Percentiles rank a stretch among this genome's conserved stretches.
phyloP scores from a whole-genome alignment of 352 stramenopile genomes.

The Phytophthora nicotianae region DNA sequence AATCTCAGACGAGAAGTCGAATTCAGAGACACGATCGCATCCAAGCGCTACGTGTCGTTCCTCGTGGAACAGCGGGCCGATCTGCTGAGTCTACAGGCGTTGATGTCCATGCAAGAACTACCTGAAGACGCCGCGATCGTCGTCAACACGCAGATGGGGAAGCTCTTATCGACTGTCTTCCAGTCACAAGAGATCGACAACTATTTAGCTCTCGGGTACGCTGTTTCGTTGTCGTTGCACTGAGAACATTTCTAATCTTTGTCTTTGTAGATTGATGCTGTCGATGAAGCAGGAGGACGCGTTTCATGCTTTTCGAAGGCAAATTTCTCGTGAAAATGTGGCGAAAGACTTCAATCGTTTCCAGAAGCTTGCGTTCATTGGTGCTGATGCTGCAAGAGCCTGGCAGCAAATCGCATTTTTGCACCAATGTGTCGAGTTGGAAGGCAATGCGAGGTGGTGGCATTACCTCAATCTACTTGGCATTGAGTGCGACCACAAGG shows the following conservation, averaged over 20 bases:
- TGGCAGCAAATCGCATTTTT: slow-evolving; percentile 86
- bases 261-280: slow-evolving; percentile 62
- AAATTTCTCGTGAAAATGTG: slow-evolving; percentile 83
- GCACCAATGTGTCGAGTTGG: slow-evolving; percentile 79
- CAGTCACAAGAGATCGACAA: slow-evolving; percentile 78
- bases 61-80: slow-evolving; percentile 69
- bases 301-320: slow-evolving; percentile 71
- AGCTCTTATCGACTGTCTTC: slow-evolving; percentile 71
- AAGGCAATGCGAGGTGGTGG: slow-evolving; percentile 85
- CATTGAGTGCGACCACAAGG: slow-evolving; percentile 80
- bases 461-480: slow-evolving; percentile 79
- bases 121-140: slow-evolving; percentile 58
- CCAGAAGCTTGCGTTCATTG: slow-evolving; percentile 74
- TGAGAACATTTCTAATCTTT: slow-evolving; percentile 1
- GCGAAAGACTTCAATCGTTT: slow-evolving; percentile 84
- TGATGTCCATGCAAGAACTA: slow-evolving; percentile 65
- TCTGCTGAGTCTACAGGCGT: slow-evolving; percentile 64
- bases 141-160: slow-evolving; percentile 53
- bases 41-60: slow-evolving; percentile 72
- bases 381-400: slow-evolving; percentile 70
- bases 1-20: slow-evolving; percentile 33
- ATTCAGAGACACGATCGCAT: slow-evolving; percentile 49
- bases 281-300: slow-evolving; percentile 76
- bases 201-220: slow-evolving; percentile 65
- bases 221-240: slow-evolving; percentile 2